Evolutionary conservation across 495 filamentous ascomycete genomes (phyloP).

Genomic region (Delitschia confertaspora): DNA sequence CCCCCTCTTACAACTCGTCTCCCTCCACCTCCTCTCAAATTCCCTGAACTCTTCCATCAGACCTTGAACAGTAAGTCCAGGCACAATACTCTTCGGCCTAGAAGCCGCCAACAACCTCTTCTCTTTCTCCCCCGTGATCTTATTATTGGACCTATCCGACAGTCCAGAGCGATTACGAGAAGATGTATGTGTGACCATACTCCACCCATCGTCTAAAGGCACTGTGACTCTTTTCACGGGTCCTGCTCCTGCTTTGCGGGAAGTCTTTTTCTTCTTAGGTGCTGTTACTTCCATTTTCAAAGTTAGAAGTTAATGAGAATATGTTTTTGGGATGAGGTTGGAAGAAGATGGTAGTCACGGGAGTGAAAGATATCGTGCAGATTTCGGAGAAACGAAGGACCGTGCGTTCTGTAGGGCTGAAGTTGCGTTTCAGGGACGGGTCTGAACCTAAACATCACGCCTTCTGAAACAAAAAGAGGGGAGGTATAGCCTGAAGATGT

Average conservation of each 20-base stretch:
- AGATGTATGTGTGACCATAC: constrained; percentile 6
- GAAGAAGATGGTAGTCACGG: neutral
- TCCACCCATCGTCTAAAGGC: constrained; percentile 12
- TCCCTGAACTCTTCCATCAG: constrained; percentile 7
- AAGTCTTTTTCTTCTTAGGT: neutral
- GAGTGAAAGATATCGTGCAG: constrained; percentile 1
- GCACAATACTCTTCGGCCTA: constrained; percentile 1
- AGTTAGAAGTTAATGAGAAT: neutral
- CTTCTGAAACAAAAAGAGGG: too few species aligned
- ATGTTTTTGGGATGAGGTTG: neutral
- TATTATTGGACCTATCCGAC: neutral
- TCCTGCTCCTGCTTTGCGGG: neutral
- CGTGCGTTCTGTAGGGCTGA: neutral
- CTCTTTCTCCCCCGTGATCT: neutral
- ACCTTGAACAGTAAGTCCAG: constrained; percentile 12
- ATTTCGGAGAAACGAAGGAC: neutral
- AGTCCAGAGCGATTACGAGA: too few species aligned
- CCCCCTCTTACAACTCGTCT: constrained; percentile 3
- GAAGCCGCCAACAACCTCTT: neutral
- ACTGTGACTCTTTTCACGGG: constrained; percentile 20
- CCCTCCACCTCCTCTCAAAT: constrained; percentile 4
- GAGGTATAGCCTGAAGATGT: neutral
- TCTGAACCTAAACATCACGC: too few species aligned
- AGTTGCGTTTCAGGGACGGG: too few species aligned
- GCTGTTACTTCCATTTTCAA: neutral